Evolutionary conservation across 208 protist genomes (phyloP).

Genomic region (Leishmania tarentolae): DNA sequence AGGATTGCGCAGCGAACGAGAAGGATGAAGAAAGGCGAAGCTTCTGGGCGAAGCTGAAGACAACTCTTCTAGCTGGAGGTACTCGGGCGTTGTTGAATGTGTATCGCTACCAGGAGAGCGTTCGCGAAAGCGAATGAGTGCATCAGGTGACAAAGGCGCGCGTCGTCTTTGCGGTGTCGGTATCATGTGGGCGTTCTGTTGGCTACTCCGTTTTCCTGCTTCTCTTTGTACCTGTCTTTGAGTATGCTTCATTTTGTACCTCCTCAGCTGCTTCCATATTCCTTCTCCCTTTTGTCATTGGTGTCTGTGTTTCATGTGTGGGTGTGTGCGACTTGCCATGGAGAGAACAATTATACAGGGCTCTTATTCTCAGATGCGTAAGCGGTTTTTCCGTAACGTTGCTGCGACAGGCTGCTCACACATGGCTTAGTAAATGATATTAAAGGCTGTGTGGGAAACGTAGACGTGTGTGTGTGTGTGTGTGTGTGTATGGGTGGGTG

Average conservation of each 20-base stretch:
- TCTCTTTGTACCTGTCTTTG: background rate
- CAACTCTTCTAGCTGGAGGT: slow-evolving; percentile 44
- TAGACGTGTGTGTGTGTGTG: background rate
- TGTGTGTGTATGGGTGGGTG: too few relatives aligned
- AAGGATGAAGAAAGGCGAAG: slow-evolving; percentile 42
- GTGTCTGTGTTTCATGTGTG: background rate
- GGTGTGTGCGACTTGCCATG: slow-evolving; percentile 1
- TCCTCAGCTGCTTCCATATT: slow-evolving; percentile 9
- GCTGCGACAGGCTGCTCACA: background rate
- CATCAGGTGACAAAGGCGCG: too few relatives aligned
- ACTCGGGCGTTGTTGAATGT: slow-evolving; percentile 46
- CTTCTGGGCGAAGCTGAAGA: slow-evolving; percentile 71
- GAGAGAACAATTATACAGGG: background rate
- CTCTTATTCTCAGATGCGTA: background rate
- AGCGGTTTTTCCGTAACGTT: background rate
- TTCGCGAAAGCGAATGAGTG: slow-evolving; percentile 21
- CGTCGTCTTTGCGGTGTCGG: background rate
- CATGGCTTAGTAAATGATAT: background rate
- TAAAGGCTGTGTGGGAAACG: background rate
- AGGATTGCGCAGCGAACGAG: slow-evolving; percentile 64
- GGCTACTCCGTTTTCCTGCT: too few relatives aligned
- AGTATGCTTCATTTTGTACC: background rate
- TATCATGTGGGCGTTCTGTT: too few relatives aligned
- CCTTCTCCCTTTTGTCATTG: slow-evolving; percentile 5
- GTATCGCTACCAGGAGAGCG: slow-evolving; percentile 56